phyloP scores from a whole-genome alignment of 1,284 basidiomycete species.

The Irpex sp. region DNA sequence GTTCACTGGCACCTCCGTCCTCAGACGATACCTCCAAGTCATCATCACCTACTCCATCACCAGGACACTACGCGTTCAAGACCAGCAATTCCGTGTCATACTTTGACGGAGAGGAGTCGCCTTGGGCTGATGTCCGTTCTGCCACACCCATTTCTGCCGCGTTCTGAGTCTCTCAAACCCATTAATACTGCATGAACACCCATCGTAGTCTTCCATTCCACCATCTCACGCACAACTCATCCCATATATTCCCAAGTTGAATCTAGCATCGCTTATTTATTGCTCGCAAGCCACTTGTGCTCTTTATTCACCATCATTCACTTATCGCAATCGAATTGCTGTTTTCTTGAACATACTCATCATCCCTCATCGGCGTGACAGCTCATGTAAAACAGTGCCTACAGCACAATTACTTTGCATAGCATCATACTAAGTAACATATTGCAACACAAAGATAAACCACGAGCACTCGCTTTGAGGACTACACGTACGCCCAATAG shows the following conservation, averaged over 20 bases:
- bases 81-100: conserved; percentile 18
- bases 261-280: not conserved
- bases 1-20: not conserved
- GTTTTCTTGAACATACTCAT: not conserved
- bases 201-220: not conserved
- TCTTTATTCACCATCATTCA: not conserved
- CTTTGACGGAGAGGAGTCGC: conserved; percentile 25
- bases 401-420: conserved; percentile 6
- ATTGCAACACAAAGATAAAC: not conserved
- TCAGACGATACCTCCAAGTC: not conserved
- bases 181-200: not conserved
- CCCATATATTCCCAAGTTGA: not conserved
- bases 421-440: not conserved
- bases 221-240: not conserved
- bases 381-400: conserved; percentile 2
- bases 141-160: conserved; percentile 9
- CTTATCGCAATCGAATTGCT: not conserved
- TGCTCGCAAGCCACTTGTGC: not conserved
- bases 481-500: not conserved
- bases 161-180: not conserved
- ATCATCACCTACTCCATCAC: conserved; percentile 18
- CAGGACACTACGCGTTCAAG: conserved; percentile 19
- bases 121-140: conserved; percentile 26
- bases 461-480: not conserved
- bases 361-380: not conserved